phyloP scores from a whole-genome alignment of 768 basidiomycete species.

The Hypsizygus marmoreus region DNA sequence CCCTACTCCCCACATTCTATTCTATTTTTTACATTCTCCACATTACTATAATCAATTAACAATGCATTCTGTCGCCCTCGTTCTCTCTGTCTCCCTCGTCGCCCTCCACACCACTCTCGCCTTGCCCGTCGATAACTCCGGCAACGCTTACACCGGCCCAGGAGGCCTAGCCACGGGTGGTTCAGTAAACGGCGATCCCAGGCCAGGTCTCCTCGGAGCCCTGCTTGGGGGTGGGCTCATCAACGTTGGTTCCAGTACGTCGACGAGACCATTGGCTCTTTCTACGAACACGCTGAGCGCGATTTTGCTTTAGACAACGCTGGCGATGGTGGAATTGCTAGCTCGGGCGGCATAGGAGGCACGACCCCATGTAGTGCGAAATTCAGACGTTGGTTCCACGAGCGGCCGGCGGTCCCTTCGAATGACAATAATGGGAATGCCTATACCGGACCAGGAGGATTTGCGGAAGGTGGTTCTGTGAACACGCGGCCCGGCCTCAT shows the following conservation, averaged over 20 bases:
- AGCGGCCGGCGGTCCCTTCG: constrained; percentile 6
- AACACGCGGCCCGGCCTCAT: constrained; percentile 24
- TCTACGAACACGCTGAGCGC: background rate
- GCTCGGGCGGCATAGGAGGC: constrained; percentile 24
- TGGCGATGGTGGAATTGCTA: constrained; percentile 34
- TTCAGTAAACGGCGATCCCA: constrained; percentile 15
- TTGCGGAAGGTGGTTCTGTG: constrained; percentile 37
- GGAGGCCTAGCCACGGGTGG: constrained; percentile 39
- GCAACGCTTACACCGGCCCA: constrained; percentile 32
- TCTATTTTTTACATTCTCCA: constrained; percentile 13
- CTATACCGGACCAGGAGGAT: constrained; percentile 30
- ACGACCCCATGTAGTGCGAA: constrained; percentile 7
- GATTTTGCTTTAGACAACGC: constrained; percentile 21
- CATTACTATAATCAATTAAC: constrained; percentile 15
- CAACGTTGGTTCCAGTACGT: constrained; percentile 31
- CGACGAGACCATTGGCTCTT: background rate
- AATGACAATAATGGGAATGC: constrained; percentile 25
- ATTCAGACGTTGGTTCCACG: background rate
- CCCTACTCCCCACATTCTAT: constrained; percentile 19
- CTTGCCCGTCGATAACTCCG: constrained; percentile 28
- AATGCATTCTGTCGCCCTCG: constrained; percentile 28
- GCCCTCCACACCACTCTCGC: constrained; percentile 25
- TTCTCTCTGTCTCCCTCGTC: constrained; percentile 23
- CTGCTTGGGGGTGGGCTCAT: constrained; percentile 19
- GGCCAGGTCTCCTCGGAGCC: background rate